Evolutionary conservation across 345 rosid genomes (phyloP), one percentile per base, ranked within the genome.

Genomic region (Euphorbia lathyris): DNA sequence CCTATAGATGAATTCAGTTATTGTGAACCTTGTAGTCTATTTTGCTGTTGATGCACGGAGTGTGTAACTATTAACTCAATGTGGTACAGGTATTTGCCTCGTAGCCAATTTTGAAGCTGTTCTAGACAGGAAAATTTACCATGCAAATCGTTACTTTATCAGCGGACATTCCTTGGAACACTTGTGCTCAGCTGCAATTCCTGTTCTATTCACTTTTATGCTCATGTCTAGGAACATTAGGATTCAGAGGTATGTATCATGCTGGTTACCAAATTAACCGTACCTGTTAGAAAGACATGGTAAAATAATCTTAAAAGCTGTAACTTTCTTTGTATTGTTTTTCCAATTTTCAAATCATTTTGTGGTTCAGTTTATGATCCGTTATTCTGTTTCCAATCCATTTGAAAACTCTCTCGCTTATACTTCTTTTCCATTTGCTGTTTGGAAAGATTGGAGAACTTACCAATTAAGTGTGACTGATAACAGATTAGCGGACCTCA

Each of bases 151-250:
- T 26, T 90, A 82, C 78, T 66, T 82, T 56, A 84, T 92, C 73
- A 90, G 95, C 1, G 95, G 98, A 9, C 98, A 88, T 72, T 92
- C 92, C 58, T 77, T 90, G 70, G 95, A 69, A 78, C 96, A 92
- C 77, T 69, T 90, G 71, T 86, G 87, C 77, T 83, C 87, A 7
- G 90, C 88, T 11, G 53, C 69, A 29, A 80, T 85, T 43, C 86
- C 85, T 32, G 71, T 84, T 72, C 67, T 90, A 67, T 84, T 90
- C 13, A 73, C 88, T 26, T n/a, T 87, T 29, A 92, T 92, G 98
- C 96, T 92, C 74, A 29, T 88, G 75, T 68, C 65, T 63, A 83
- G 98, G 79, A 79, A 73, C 77, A 63, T 80, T 36, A 87, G 77
- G 76, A 81, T 76, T 65, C 92, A 80, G 74, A 92, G 98, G 96